Evolutionary conservation across 805 yeast genomes (phyloP).

Genomic region (Starmerella kuoi): DNA sequence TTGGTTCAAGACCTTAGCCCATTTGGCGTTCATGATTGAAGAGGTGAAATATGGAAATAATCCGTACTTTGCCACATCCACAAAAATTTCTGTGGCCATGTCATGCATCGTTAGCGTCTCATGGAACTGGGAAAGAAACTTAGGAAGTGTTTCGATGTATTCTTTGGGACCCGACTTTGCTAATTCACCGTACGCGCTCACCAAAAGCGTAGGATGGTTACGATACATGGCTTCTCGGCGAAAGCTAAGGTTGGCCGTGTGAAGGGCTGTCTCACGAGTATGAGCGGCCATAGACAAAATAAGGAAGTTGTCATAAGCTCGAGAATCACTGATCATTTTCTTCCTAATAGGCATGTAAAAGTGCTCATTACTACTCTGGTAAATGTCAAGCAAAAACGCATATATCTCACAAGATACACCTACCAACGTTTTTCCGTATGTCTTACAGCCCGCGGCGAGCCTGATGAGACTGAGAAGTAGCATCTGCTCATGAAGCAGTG

Average conservation of each 20-base stretch:
- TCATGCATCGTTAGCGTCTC: constrained; percentile 6
- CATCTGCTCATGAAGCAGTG: constrained; percentile 22
- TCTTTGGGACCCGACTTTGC: background rate
- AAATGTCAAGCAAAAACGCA: background rate
- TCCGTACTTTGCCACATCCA: constrained; percentile 9
- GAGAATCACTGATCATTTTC: background rate
- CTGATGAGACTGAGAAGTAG: constrained; percentile 22
- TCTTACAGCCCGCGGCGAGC: constrained; percentile 7
- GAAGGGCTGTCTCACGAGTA: background rate
- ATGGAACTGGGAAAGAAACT: background rate
- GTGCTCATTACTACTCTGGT: background rate
- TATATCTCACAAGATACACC: background rate
- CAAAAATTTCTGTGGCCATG: constrained; percentile 14
- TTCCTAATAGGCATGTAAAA: background rate
- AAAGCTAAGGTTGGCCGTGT: background rate
- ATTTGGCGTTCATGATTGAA: background rate
- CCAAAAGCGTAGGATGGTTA: background rate
- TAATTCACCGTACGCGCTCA: background rate
- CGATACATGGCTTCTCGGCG: background rate
- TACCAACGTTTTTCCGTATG: background rate
- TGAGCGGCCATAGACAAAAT: background rate
- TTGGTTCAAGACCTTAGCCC: constrained; percentile 1
- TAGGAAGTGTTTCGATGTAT: constrained; percentile 2
- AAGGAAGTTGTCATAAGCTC: background rate
- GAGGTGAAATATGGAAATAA: background rate